Base-by-base conservation (phyloP, 371 early-diverging fungal genomes). In the Apophysomyces ossiformis region DNA sequence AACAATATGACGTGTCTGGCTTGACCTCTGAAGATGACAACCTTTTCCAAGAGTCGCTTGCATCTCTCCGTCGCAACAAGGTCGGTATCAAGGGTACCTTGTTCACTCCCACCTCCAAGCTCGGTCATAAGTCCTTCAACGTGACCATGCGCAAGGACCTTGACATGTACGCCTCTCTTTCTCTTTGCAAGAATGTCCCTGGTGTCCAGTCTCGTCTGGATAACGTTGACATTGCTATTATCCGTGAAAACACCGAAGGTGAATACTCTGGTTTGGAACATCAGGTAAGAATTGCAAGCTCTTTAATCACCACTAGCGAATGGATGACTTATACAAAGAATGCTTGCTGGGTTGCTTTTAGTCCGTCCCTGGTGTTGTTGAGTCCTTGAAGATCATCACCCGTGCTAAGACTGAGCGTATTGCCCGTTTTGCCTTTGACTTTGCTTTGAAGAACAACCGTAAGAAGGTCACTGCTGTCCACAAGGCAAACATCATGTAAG, bases 201-300 rank as follows among this genome's bases (percentile, higher is more conserved):
- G 91, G 93, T 63, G 83, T 88, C 57, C 72, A 85, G 26, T 87
- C 95, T 57, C 92, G 97, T 72, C 93, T 96, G 83, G 84, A 91
- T 70, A 83, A 91, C 70, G 95, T 98, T 56, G 94, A 98, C 84
- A 91, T 97, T 86, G 93, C 94, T 68, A 95, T 98, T 68, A 96
- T 98, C 74, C 93, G 99, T 85, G 99, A 98, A 77, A 98, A 98
- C 87, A 98, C 98, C 50, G 99, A 98, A 84, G 99, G 99, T 71
- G 97, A 97, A 85, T 98, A 98, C 87, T 92, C 95, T 76, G 99
- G 99, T 38, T 87, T 96, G 61, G 99, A 98, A 82, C 99, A 98
- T 85, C 90, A 93, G 64, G 77, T 77, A 70, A 68, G 7, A 2
- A 21, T 11, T 16, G 26, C 11, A 6, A 37, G 56, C 32, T 1